Percentiles rank a stretch among this genome's conserved stretches.
Conservation (phyloP, 108 stramenopile species). For the Epipyxis sp. region DNA sequence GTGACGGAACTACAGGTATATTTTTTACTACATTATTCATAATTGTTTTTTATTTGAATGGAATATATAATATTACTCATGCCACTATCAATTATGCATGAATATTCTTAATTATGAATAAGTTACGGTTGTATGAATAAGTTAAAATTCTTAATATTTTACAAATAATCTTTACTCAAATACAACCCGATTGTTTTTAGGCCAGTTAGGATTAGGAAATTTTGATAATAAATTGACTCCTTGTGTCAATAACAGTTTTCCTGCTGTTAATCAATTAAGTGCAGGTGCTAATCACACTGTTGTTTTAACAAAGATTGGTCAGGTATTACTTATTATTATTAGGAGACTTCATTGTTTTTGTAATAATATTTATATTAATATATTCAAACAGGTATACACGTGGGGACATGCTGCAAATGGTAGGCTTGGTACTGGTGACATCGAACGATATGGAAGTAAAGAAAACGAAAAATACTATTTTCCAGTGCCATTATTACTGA, state of each 20-base stretch:
- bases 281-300: conserved; percentile 60
- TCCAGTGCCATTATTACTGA: conserved; percentile 49
- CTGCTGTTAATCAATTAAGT: conserved; percentile 18
- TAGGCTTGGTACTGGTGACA: conserved; percentile 50
- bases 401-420: conserved; percentile 64
- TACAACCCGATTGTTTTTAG: no score
- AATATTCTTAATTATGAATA: no score
- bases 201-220: conserved; percentile 59
- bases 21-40: no score
- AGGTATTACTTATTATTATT: no score
- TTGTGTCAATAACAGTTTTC: conserved; percentile 16
- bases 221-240: conserved; percentile 32
- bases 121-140: no score
- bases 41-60: no score
- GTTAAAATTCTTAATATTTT: no score
- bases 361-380: background rate
- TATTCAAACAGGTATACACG: conserved; percentile 14
- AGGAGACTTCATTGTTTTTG: background rate
- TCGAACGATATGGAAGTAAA: conserved; percentile 45
- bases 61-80: no score
- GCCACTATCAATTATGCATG: no score
- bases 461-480: conserved; percentile 44
- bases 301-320: conserved; percentile 38
- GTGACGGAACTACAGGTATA: conserved; percentile 51
- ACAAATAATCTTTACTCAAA: no score